Conservation (phyloP, 495 filamentous ascomycete species). For the Friedmanniomyces simplex region DNA sequence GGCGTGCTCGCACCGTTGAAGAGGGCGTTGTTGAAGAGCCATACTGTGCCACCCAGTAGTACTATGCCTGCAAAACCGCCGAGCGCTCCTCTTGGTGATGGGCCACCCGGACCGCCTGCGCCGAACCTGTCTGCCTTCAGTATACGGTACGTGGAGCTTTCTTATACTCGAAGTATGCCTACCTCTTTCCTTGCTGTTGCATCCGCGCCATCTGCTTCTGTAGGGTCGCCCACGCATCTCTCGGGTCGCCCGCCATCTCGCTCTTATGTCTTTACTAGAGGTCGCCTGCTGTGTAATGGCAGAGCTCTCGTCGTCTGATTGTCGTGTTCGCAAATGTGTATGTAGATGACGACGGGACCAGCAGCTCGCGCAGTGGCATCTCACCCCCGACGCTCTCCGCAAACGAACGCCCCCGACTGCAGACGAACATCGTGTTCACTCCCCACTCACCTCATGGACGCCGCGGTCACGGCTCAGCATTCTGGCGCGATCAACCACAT, state of each 20-base stretch:
- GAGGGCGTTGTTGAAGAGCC: constrained; percentile 68
- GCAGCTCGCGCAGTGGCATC: not conserved
- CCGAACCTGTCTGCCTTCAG: constrained; percentile 38
- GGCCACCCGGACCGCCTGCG: constrained; percentile 37
- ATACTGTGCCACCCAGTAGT: constrained; percentile 53
- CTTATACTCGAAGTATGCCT: not conserved
- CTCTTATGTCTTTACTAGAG: no score
- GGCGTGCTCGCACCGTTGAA: constrained; percentile 62
- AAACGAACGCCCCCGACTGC: not conserved
- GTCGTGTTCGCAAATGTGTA: not conserved
- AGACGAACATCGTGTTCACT: not conserved
- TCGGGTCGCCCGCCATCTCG: constrained; percentile 46
- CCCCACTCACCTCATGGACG: not conserved
- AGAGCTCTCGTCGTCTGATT: not conserved
- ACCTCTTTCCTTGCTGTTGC: constrained; percentile 40
- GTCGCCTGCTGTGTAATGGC: no score
- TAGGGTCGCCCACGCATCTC: constrained; percentile 54
- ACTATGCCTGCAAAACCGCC: constrained; percentile 38
- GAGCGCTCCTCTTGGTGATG: constrained; percentile 25
- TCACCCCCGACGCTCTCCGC: not conserved
- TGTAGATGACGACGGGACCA: not conserved
- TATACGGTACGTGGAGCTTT: constrained; percentile 25
- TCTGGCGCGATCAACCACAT: constrained; percentile 15
- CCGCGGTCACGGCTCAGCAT: constrained; percentile 6
- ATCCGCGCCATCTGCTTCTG: constrained; percentile 45